Conservation (phyloP, 2,329 filamentous ascomycete genomes). For the Pseudocercospora crystallina region DNA sequence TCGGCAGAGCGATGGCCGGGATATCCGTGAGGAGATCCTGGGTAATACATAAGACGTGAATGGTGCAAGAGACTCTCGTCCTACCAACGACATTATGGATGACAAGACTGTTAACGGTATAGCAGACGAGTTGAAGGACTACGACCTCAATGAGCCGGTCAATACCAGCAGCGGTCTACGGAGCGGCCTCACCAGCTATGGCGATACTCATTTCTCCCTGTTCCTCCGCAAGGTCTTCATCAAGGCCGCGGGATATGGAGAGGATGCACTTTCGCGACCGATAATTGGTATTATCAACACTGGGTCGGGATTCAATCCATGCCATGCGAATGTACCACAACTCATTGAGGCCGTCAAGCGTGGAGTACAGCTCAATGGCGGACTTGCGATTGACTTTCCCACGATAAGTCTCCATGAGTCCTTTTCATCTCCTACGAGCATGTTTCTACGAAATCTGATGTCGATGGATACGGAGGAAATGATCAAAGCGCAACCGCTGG, state of each 20-base stretch:
- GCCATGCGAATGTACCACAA: conserved; percentile 70
- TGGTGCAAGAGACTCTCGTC: too few species aligned
- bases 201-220: conserved; percentile 72
- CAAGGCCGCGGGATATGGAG: conserved; percentile 72
- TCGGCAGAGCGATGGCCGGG: too few species aligned
- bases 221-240: conserved; percentile 76
- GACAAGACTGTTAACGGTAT: neutral
- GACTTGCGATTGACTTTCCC: conserved; percentile 69
- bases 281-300: conserved; percentile 77
- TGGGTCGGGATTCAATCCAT: conserved; percentile 71
- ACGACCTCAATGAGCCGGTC: conserved; percentile 20
- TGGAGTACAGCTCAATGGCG: conserved; percentile 66
- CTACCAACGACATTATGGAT: neutral
- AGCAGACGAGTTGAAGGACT: conserved; percentile 17
- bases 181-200: conserved; percentile 53
- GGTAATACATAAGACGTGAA: too few species aligned
- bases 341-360: conserved; percentile 69
- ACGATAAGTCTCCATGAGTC: conserved; percentile 71
- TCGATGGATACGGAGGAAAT: conserved; percentile 80
- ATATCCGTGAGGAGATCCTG: too few species aligned
- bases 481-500: conserved; percentile 69
- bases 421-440: conserved; percentile 70
- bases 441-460: conserved; percentile 74
- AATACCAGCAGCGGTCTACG: conserved; percentile 16
- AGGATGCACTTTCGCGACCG: conserved; percentile 67